These are phyloP conservation scores for Cladosporium sp. DNA, from an alignment of 2,329 filamentous ascomycete genomes.

Conservation along the genomic window DNA sequence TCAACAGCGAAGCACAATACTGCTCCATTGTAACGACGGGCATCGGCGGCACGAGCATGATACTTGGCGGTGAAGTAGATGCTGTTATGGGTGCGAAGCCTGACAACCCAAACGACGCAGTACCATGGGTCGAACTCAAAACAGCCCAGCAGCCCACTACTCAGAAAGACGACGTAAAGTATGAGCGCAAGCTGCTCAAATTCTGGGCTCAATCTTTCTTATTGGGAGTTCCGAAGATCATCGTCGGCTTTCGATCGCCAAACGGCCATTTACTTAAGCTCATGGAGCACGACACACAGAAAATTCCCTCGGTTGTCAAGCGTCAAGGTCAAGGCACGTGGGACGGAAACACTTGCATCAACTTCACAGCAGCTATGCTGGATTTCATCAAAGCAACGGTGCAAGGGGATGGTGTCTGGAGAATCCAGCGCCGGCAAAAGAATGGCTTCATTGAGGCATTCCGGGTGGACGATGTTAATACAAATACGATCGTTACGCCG, in stretches of 20 bases:
- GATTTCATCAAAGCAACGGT: constrained; percentile 50
- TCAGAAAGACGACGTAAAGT: constrained; percentile 65
- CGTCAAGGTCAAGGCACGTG: constrained; percentile 60
- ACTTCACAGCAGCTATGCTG: constrained; percentile 74
- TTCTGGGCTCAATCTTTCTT: constrained; percentile 83
- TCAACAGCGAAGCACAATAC: constrained; percentile 91
- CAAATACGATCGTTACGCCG: constrained; percentile 69
- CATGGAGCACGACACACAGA: constrained; percentile 74
- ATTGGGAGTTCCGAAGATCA: constrained; percentile 72
- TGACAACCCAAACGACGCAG: constrained; percentile 56
- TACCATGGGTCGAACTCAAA: constrained; percentile 94
- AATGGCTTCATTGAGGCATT: constrained; percentile 68
- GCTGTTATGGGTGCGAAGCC: constrained; percentile 86
- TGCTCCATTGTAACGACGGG: constrained; percentile 90
- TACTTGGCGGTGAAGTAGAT: constrained; percentile 92
- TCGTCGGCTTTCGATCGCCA: constrained; percentile 78
- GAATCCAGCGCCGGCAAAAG: constrained; percentile 60
- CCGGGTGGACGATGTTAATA: constrained; percentile 66
- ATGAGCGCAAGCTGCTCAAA: constrained; percentile 59
- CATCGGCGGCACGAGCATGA: constrained; percentile 67
- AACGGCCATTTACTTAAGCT: constrained; percentile 66
- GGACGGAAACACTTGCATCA: constrained; percentile 93
- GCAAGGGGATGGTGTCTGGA: constrained; percentile 63
- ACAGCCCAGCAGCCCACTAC: constrained; percentile 56
- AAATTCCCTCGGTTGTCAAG: constrained; percentile 71